Evolutionary conservation across 2,329 filamentous ascomycete genomes (phyloP), one percentile per base, ranked within the genome.

Genomic region (Botrytis byssoidea): DNA sequence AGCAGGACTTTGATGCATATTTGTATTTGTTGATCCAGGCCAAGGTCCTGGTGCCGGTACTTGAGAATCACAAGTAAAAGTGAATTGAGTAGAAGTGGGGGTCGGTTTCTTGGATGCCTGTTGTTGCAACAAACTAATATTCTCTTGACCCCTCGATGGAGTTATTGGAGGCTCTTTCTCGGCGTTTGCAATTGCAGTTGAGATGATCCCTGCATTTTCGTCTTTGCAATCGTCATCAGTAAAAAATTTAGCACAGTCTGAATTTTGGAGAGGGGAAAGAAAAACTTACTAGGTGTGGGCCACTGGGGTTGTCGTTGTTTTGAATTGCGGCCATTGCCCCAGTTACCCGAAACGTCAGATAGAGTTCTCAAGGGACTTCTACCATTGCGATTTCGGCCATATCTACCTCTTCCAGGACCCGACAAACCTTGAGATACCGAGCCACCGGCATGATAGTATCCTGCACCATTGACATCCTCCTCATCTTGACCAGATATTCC

Each of bases 11-110:
- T 77, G 76, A 70, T 78, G 73, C 72, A 79, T 77, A 35, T 68
- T 68, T 48, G 74, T 70, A 74, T 60, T 77, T 32, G 73, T 76
- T 40, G 78, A 73, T 79, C 91, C 89, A 61, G 93, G 92, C 90
- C 92, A 93, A 70, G 91, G 90, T 81, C 94, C 88, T 73, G 92
- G 90, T 74, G 92, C 93, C 1, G 93, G 91, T 55, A 94, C 93
- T 81, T 96, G 94, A 1, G 95, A 95, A 79, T 97, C 93, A 83
- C 94, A 98, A 20, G 94, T 97, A 81, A 99, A 99, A 16, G 96
- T 99, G 82, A 99, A 99, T 79, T 98, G 94, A 0, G 93, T 92
- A 73, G 94, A 93, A 9, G 91, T 89, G 7, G 93, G 90, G 51
- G 88, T 90, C 6, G 88, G 81, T 79, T 89, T 91, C 74, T 86